These are phyloP conservation scores for Litchi chinensis DNA, from an alignment of 345 rosid genomes.

Conservation along the genomic window DNA sequence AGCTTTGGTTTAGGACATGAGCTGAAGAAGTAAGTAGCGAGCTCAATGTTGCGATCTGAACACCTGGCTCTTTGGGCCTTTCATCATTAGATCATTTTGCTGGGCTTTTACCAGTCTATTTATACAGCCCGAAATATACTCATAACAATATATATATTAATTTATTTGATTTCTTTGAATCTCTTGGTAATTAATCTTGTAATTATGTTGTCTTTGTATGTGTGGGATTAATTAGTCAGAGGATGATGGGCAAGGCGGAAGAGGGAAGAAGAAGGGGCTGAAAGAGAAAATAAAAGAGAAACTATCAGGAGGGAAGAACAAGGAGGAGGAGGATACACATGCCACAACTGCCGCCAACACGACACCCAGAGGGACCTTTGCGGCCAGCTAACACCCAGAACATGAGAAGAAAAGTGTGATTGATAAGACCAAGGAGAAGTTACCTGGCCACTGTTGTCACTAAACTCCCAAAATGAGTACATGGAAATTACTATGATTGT, in stretches of 20 bases:
- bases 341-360: conserved; percentile 22
- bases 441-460: conserved; percentile 62
- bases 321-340: conserved; percentile 46
- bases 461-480: not conserved
- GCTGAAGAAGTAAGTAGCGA: too few species aligned
- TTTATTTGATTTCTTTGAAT: not conserved
- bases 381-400: conserved; percentile 12
- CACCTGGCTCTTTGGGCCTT: too few species aligned
- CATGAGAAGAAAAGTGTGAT: conserved; percentile 71
- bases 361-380: not conserved
- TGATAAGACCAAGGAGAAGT: conserved; percentile 80
- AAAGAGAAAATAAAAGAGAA: conserved; percentile 76
- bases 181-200: not conserved
- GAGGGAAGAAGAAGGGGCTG: conserved; percentile 81
- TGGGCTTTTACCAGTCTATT: too few species aligned
- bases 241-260: conserved; percentile 82
- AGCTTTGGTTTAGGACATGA: too few species aligned
- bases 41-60: too few species aligned
- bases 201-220: not conserved
- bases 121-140: too few species aligned
- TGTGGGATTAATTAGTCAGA: conserved; percentile 38
- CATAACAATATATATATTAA: not conserved
- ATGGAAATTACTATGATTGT: not conserved
- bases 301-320: conserved; percentile 43
- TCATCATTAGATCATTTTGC: too few species aligned